phyloP scores from a whole-genome alignment of 1,284 basidiomycete species.

The Leccinum glutinopallens region DNA sequence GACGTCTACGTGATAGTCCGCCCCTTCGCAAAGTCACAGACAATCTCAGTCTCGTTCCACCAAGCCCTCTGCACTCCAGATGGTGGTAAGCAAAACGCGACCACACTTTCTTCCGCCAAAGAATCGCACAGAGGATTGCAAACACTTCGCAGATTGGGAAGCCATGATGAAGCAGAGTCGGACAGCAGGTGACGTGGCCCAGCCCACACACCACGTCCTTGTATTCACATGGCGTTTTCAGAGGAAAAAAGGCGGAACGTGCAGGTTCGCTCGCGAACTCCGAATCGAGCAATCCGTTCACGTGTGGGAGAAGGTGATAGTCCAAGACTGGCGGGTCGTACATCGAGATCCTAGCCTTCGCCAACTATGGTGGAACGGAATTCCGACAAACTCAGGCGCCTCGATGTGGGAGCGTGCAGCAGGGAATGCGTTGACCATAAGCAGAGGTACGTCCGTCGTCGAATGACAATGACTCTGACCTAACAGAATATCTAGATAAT shows the following conservation, averaged over 20 bases:
- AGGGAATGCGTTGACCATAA: conserved; percentile 87
- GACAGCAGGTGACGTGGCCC: conserved; percentile 54
- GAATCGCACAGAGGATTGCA: conserved; percentile 74
- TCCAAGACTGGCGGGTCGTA: conserved; percentile 84
- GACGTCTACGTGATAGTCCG: background rate
- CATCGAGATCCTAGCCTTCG: conserved; percentile 65
- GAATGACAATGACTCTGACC: background rate
- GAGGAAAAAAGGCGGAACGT: conserved; percentile 72
- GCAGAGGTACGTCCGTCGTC: conserved; percentile 63
- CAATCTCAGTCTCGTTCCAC: conserved; percentile 52
- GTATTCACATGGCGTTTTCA: conserved; percentile 35
- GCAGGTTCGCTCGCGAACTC: conserved; percentile 66
- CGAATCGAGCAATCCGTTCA: conserved; percentile 69
- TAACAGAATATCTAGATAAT: conserved; percentile 49
- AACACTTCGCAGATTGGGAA: conserved; percentile 88
- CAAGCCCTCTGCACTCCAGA: conserved; percentile 71
- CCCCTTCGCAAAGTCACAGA: conserved; percentile 39
- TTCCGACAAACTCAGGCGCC: conserved; percentile 85
- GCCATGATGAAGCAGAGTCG: conserved; percentile 88
- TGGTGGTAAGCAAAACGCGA: conserved; percentile 76
- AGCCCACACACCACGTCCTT: background rate
- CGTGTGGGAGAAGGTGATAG: conserved; percentile 78
- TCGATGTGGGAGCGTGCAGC: conserved; percentile 87
- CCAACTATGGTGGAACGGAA: conserved; percentile 90
- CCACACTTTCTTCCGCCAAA: conserved; percentile 88